Conservation (phyloP, 2,329 filamentous ascomycete genomes). For the Epichloe brachyelytri region DNA sequence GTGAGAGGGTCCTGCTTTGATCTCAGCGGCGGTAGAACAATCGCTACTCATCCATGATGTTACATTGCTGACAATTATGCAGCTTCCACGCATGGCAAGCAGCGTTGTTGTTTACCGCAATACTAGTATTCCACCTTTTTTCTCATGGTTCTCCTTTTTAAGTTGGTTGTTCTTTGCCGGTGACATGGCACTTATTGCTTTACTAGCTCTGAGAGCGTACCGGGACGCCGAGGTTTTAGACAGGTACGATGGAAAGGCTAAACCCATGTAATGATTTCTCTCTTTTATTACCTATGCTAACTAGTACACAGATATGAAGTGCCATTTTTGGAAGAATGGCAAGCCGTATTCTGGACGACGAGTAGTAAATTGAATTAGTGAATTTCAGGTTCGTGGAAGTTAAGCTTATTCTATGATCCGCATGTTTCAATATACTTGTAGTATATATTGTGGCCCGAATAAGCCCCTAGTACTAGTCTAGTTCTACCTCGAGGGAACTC, state of each 20-base stretch:
- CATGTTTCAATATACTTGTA: neutral
- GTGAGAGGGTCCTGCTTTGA: constrained; percentile 31
- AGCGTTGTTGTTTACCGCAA: constrained; percentile 63
- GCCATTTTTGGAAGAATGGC: constrained; percentile 74
- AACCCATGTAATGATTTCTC: neutral
- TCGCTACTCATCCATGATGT: neutral
- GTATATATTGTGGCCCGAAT: neutral
- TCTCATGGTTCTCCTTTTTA: constrained; percentile 73
- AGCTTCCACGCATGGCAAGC: constrained; percentile 98
- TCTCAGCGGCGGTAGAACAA: neutral
- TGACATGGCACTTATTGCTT: constrained; percentile 65
- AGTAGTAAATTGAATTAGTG: constrained; percentile 24
- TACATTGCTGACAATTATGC: constrained; percentile 10
- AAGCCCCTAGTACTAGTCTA: neutral
- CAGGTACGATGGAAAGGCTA: constrained; percentile 29
- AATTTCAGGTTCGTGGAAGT: neutral
- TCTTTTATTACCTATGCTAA: neutral
- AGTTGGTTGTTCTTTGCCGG: constrained; percentile 71
- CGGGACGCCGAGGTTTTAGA: constrained; percentile 60
- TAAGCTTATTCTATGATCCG: neutral
- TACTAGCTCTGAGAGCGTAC: constrained; percentile 69
- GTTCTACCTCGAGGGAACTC: constrained; percentile 34
- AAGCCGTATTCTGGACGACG: constrained; percentile 82
- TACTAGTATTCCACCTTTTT: constrained; percentile 65
- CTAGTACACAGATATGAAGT: constrained; percentile 55